Conservation (phyloP, 257 asterid genomes). For the Solanum sejunctum region DNA sequence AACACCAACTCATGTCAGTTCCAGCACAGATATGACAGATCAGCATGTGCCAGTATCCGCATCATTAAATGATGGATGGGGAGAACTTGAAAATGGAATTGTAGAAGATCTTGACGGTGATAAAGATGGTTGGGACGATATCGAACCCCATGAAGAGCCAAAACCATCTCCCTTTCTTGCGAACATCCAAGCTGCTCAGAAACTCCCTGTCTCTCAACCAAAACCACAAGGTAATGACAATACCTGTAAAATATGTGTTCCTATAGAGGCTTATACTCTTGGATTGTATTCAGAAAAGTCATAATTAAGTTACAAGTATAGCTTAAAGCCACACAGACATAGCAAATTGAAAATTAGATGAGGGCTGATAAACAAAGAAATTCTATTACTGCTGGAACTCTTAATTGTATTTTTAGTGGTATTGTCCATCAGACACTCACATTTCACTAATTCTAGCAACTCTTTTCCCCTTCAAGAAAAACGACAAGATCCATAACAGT, state of each 20-base stretch:
- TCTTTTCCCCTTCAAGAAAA: not conserved
- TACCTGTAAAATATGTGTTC: not conserved
- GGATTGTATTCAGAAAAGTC: not conserved
- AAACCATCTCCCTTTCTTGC: conserved; percentile 75
- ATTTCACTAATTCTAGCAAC: not conserved
- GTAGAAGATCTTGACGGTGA: conserved; percentile 40
- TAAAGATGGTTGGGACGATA: conserved; percentile 89
- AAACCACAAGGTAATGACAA: conserved; percentile 56
- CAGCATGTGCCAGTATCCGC: conserved; percentile 54
- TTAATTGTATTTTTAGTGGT: not conserved
- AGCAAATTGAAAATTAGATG: not conserved
- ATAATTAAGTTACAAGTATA: not conserved
- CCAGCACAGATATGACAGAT: conserved; percentile 33
- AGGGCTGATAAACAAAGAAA: not conserved
- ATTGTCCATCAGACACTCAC: not conserved
- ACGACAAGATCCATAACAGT: not conserved
- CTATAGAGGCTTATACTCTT: not conserved
- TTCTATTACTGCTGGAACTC: not conserved
- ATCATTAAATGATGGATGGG: conserved; percentile 89
- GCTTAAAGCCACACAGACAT: not conserved
- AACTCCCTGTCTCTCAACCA: conserved; percentile 59
- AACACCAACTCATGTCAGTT: conserved; percentile 34
- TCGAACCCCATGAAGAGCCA: conserved; percentile 81
- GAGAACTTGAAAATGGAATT: conserved; percentile 77
- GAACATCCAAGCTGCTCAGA: conserved; percentile 71